A percentile compares a stretch with the other conserved stretches of the same genome.
Conservation (phyloP, 768 basidiomycete species). For the Suillus fuscotomentosus region DNA sequence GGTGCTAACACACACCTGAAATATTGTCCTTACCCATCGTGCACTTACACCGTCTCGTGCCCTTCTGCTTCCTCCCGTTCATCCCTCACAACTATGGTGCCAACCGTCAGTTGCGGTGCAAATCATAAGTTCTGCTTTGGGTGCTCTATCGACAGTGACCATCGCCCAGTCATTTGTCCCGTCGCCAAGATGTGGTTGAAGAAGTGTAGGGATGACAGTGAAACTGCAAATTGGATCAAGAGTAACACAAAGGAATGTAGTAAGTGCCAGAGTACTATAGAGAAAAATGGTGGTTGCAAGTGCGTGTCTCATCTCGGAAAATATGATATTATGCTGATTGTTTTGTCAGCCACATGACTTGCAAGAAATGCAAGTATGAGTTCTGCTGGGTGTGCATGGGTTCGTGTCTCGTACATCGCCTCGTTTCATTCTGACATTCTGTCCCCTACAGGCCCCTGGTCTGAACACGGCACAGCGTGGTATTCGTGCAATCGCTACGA, state of each 20-base stretch:
- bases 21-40: constrained; percentile 94
- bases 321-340: constrained; percentile 13
- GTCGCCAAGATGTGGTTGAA: constrained; percentile 93
- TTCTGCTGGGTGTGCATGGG: constrained; percentile 99
- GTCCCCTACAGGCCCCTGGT: constrained; percentile 77
- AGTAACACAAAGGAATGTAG: constrained; percentile 99
- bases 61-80: constrained; percentile 73
- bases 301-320: constrained; percentile 42
- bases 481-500: constrained; percentile 98
- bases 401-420: constrained; percentile 23
- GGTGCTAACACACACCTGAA: constrained; percentile 77
- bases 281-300: constrained; percentile 99
- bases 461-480: constrained; percentile 95
- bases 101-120: constrained; percentile 84
- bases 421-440: constrained; percentile 35
- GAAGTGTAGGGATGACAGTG: constrained; percentile 97
- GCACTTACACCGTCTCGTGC: constrained; percentile 93
- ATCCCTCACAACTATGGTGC: constrained; percentile 76
- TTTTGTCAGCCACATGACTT: constrained; percentile 90
- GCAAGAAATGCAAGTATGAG: constrained; percentile 98
- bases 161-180: constrained; percentile 86
- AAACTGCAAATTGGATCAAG: constrained; percentile 99
- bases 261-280: constrained; percentile 96
- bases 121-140: constrained; percentile 93
- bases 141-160: constrained; percentile 84